Evolutionary conservation across 176 grass and related monocot genomes (phyloP).

Genomic region (Avena atlantica): DNA sequence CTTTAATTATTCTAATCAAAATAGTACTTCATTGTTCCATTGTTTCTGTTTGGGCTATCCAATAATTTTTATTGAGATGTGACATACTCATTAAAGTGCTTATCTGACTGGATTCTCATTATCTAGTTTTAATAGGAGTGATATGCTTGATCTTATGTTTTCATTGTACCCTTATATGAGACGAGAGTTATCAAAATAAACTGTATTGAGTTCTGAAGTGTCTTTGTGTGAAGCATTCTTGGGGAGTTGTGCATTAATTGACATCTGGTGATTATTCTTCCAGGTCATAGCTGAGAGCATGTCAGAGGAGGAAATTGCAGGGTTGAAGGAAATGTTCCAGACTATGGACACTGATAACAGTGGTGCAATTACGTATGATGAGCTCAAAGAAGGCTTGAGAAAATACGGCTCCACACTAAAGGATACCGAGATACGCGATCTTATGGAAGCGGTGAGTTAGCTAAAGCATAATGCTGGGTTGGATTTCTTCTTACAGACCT

Average conservation of each 20-base stretch:
- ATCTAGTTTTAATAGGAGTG: not conserved
- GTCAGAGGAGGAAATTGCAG: conserved; percentile 99
- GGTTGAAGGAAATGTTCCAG: conserved; percentile 97
- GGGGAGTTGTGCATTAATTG: conserved; percentile 29
- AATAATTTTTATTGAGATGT: not conserved
- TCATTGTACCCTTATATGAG: not conserved
- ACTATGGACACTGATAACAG: conserved; percentile 98
- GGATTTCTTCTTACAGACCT: conserved; percentile 9
- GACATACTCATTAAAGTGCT: conserved; percentile 11
- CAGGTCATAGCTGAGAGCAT: conserved; percentile 99
- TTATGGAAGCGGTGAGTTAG: conserved; percentile 94
- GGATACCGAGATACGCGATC: conserved; percentile 97
- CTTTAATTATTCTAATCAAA: not conserved
- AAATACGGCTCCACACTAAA: conserved; percentile 96
- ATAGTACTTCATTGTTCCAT: not conserved
- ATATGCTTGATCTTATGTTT: not conserved
- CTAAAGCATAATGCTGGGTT: conserved; percentile 28
- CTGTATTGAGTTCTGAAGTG: not conserved
- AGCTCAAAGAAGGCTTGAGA: conserved; percentile 92
- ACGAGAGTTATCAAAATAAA: not conserved
- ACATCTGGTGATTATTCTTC: conserved; percentile 25
- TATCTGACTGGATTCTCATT: not conserved
- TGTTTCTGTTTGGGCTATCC: not conserved
- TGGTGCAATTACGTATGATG: conserved; percentile 97
- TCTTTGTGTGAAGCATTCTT: not conserved